A percentile compares a stretch with the other conserved stretches of the same genome.
Conservation (phyloP, 352 stramenopile species). For the Phytophthora quininea region DNA sequence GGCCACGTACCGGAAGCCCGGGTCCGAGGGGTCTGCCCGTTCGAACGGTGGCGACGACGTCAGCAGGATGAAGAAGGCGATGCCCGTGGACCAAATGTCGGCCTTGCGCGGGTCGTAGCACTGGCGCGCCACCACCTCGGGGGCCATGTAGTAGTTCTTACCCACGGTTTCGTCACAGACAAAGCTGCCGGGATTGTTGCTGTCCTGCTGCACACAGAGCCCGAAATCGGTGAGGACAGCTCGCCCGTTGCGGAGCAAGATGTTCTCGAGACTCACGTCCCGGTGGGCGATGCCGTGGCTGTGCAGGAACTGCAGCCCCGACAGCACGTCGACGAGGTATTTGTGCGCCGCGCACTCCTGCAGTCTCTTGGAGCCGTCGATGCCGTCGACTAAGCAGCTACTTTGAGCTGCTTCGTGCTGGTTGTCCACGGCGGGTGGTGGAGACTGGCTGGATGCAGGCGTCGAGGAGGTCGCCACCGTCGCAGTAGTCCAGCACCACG, state of each 20-base stretch:
- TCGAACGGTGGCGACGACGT: constrained; percentile 93
- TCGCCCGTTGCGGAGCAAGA: constrained; percentile 83
- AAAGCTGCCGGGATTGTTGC: constrained; percentile 23
- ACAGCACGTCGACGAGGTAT: constrained; percentile 76
- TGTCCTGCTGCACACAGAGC: constrained; percentile 58
- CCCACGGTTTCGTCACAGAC: constrained; percentile 73
- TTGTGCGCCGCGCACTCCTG: constrained; percentile 49
- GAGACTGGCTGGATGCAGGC: constrained; percentile 39
- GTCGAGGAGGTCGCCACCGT: constrained; percentile 74
- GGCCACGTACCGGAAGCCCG: constrained; percentile 86
- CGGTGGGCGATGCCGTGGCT: constrained; percentile 85
- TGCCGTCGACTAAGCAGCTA: constrained; percentile 22
- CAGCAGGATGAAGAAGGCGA: constrained; percentile 95
- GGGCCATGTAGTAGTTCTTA: constrained; percentile 97
- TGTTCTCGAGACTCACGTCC: constrained; percentile 97
- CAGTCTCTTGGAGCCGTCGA: constrained; percentile 37
- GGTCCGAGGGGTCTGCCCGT: constrained; percentile 80
- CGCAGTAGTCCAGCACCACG: constrained; percentile 79
- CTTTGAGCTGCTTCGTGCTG: background rate
- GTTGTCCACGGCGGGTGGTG: background rate
- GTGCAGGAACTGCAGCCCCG: constrained; percentile 70
- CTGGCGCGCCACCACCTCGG: constrained; percentile 86
- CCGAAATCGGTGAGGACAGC: constrained; percentile 78
- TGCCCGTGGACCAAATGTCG: constrained; percentile 93
- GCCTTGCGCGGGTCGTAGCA: constrained; percentile 93